Base-by-base conservation (phyloP, 345 rosid species). In the Cardamine occulta region DNA sequence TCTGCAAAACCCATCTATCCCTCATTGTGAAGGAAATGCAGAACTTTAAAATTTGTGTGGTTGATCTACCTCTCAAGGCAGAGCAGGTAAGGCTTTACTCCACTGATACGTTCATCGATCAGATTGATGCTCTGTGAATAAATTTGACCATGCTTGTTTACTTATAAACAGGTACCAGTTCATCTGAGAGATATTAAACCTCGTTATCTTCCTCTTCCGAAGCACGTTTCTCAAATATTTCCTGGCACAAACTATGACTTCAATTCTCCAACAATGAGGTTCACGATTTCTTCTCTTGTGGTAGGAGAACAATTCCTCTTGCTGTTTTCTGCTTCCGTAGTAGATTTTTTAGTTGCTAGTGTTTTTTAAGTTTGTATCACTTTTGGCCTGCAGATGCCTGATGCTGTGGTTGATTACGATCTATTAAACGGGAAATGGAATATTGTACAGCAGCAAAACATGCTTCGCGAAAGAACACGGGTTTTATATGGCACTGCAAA, bases 341-440 rank as follows among this genome's bases (percentile, higher is more conserved):
- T 49, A 37, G 15, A 31, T 11, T 11, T 40, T 42, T 53, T 23
- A 58, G 60, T 37, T 68, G 40, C 65, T 51, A 29, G 6, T n/a
- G 17, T 32, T 31, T 4, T 4, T 23, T 70, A 42, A 14, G 12
- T 63, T 60, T 39, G 21, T 23, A 55, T n/a, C 48, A 52, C 29
- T 31, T 48, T 66, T 23, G 62, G 34, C 63, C 24, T 75, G 32
- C 87, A 94, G 97, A 95, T 92, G 96, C 97, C 97, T 48, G 93
- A 90, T 87, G 93, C 96, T 23, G 89, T 92, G 74, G 97, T 95
- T 86, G 99, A 92, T 85, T 92, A 86, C 52, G 91, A 90, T 73
- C 80, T 95, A 10, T 80, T 87, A 79, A 87, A 77, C 80, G 97
- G 97, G 73, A 85, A 80, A 76, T 95, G 99, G 97, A 90, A 82